These are phyloP conservation scores for Castanopsis chinensis DNA, from an alignment of 306 rosid species.

Conservation along the genomic window DNA sequence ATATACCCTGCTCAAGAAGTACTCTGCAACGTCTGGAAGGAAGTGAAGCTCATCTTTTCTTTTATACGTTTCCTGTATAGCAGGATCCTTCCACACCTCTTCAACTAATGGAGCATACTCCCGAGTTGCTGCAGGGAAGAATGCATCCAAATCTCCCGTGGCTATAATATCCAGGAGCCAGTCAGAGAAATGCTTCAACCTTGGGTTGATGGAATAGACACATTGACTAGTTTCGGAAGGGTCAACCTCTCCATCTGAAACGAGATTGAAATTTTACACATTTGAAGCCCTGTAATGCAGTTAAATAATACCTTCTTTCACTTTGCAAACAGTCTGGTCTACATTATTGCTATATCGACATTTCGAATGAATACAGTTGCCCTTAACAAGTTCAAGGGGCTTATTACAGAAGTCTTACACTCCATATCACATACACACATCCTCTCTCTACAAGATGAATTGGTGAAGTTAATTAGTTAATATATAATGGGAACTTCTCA, in stretches of 20 bases:
- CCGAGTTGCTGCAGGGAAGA: conserved; percentile 98
- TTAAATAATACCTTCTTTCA: neutral
- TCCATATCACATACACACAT: neutral
- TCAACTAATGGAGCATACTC: conserved; percentile 99
- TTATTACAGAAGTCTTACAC: neutral
- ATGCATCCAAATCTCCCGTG: conserved; percentile 97
- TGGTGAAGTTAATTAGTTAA: neutral
- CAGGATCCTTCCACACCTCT: conserved; percentile 97
- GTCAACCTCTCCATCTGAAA: conserved; percentile 56
- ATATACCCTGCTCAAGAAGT: conserved; percentile 86
- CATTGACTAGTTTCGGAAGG: conserved; percentile 41
- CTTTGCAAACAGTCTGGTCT: neutral
- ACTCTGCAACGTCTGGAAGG: conserved; percentile 89
- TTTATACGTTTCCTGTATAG: conserved; percentile 86
- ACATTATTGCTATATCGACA: neutral
- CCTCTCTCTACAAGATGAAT: neutral
- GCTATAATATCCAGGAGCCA: conserved; percentile 98
- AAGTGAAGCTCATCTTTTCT: conserved; percentile 92
- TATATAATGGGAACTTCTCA: neutral
- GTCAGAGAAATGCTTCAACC: conserved; percentile 93
- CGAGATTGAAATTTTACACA: conserved; percentile 19
- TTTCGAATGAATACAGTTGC: neutral
- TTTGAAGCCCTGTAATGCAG: conserved; percentile 19
- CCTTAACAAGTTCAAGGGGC: neutral
- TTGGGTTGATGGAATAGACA: conserved; percentile 86